These are phyloP conservation scores for Moricandia arvensis DNA, from an alignment of 345 rosid genomes.

Conservation along the genomic window DNA sequence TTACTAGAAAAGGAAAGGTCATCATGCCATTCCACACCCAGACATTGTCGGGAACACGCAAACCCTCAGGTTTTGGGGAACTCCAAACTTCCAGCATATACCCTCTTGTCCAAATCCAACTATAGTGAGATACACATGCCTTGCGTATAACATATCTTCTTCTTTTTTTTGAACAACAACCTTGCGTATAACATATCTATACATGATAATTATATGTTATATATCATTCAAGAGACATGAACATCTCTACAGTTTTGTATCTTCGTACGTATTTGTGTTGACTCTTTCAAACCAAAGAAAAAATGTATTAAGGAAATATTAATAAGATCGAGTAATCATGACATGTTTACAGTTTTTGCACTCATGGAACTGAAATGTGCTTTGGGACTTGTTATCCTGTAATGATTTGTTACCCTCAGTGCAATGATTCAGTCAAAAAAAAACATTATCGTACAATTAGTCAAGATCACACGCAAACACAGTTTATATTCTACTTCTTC, in stretches of 20 bases:
- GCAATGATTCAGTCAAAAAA: slow-evolving; percentile 42
- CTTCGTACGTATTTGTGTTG: slow-evolving; percentile 11
- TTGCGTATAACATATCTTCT: slow-evolving; percentile 6
- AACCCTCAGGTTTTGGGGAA: slow-evolving; percentile 66
- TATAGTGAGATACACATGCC: slow-evolving; percentile 20
- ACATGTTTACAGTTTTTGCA: slow-evolving; percentile 39
- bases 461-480: slow-evolving; percentile 35
- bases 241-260: slow-evolving; percentile 5
- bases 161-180: too few relatives aligned
- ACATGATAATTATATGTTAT: slow-evolving; percentile 4
- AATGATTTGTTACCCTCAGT: slow-evolving; percentile 47
- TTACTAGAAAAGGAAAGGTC: slow-evolving; percentile 59
- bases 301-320: not conserved
- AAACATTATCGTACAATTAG: slow-evolving; percentile 17
- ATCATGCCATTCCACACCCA: slow-evolving; percentile 69
- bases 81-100: slow-evolving; percentile 38
- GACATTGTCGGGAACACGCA: slow-evolving; percentile 87
- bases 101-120: slow-evolving; percentile 30
- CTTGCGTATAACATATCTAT: slow-evolving; percentile 2
- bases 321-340: slow-evolving; percentile 28
- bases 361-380: slow-evolving; percentile 39
- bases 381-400: slow-evolving; percentile 64
- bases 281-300: slow-evolving; percentile 10
- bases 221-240: slow-evolving; percentile 3
- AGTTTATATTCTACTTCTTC: not conserved